phyloP scores from a whole-genome alignment of 2,329 filamentous ascomycete genomes.

The Neonectria hederae region DNA sequence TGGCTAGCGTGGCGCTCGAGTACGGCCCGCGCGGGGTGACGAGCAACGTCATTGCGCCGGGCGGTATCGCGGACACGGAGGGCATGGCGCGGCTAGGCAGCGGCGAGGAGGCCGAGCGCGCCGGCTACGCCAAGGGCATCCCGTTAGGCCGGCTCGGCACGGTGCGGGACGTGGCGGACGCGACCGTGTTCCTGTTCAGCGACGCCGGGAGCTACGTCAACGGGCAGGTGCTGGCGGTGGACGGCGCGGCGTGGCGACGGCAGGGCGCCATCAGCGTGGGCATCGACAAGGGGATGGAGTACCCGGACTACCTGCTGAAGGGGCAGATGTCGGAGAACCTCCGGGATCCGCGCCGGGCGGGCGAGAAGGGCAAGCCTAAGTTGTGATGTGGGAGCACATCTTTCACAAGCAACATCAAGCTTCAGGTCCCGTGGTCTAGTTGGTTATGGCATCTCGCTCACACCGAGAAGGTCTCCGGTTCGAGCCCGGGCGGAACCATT shows the following conservation, averaged over 20 bases:
- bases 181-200: constrained; percentile 88
- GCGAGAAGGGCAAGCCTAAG: constrained; percentile 47
- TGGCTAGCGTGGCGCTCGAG: constrained; percentile 82
- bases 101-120: constrained; percentile 45
- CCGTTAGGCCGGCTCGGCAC: constrained; percentile 81
- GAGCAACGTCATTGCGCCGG: constrained; percentile 88
- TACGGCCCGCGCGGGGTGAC: constrained; percentile 89
- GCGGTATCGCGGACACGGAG: constrained; percentile 87
- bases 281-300: constrained; percentile 57
- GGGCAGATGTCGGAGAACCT: constrained; percentile 48
- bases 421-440: constrained; percentile 21
- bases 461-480: constrained; percentile 28
- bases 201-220: constrained; percentile 88
- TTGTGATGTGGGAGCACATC: constrained; percentile 42
- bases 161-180: constrained; percentile 90
- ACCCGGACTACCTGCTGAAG: constrained; percentile 60
- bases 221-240: constrained; percentile 81
- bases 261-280: constrained; percentile 59
- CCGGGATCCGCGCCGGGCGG: constrained; percentile 39
- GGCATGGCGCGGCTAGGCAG: constrained; percentile 73
- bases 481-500: constrained; percentile 25
- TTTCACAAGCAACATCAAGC: neutral
- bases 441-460: constrained; percentile 25
- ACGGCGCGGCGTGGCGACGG: constrained; percentile 67
- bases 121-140: constrained; percentile 57